Evolutionary conservation across 495 filamentous ascomycete species (phyloP).

Genomic region (Usnea hakonensis): DNA sequence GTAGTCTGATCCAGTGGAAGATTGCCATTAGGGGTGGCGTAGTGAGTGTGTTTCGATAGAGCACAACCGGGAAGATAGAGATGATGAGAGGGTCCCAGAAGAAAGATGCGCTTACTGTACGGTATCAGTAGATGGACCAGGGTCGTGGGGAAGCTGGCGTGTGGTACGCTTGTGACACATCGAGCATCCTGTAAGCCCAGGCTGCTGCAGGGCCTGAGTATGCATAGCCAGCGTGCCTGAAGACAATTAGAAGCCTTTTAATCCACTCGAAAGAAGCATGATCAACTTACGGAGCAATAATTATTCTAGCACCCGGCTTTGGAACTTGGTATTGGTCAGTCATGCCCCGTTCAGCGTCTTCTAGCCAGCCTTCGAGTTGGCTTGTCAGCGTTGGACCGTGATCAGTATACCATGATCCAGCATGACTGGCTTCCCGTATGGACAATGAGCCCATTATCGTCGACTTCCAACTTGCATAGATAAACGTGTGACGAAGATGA

Average conservation of each 20-base stretch:
- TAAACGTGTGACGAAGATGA: neutral
- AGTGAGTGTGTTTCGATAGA: conserved; percentile 64
- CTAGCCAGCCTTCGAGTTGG: conserved; percentile 76
- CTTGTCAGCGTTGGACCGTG: conserved; percentile 48
- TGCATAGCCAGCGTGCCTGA: conserved; percentile 88
- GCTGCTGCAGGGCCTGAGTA: conserved; percentile 93
- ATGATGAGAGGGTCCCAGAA: conserved; percentile 91
- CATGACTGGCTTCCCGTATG: conserved; percentile 59
- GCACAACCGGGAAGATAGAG: conserved; percentile 70
- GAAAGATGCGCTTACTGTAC: conserved; percentile 75
- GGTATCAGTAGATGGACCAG: neutral
- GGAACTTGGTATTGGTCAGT: conserved; percentile 55
- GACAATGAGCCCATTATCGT: conserved; percentile 36
- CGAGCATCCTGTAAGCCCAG: conserved; percentile 87
- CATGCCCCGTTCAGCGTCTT: conserved; percentile 57
- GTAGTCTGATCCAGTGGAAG: conserved; percentile 63
- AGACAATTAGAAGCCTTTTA: conserved; percentile 4
- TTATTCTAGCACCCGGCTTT: conserved; percentile 67
- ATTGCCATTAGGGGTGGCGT: conserved; percentile 79
- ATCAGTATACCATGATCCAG: conserved; percentile 81
- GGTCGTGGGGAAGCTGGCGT: neutral
- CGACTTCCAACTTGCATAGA: too few species aligned
- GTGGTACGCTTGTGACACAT: conserved; percentile 68
- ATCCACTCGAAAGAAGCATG: neutral
- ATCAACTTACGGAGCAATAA: conserved; percentile 86